Base-by-base conservation (phyloP, 495 filamentous ascomycete species). In the Hypomontagnella submonticulosa region DNA sequence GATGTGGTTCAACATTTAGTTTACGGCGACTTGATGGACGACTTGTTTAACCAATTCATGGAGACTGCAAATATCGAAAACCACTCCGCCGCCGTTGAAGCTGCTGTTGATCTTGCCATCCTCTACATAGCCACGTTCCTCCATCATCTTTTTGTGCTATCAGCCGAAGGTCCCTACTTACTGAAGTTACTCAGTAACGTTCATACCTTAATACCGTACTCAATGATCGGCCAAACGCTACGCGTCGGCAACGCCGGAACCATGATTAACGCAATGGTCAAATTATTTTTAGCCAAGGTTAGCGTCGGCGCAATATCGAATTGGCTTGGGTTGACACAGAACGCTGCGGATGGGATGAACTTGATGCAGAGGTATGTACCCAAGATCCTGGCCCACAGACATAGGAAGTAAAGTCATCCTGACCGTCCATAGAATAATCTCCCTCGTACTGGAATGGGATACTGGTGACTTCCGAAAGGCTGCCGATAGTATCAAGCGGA, bases 321-420 rank as follows among this genome's bases (percentile, higher is more conserved):
- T 64, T 90, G 87, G 87, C 76, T 90, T 43, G 87, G 88, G 0
- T 46, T 84, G 23, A 89, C 83, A 0, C 77, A 82, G 30, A 81
- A 80, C 15, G 79, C 82, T 6, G 81, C 89, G 59, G 85, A 89
- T 53, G 88, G 88, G 59, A 88, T 89, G 87, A 90, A 90, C 66
- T 54, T 90, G 32, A 69, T 90, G 48, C 88, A 90, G 70, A 79
- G 84, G 84, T 84, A 73, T 12, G 73, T 66, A n/a, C 11, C 27
- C 18, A 5, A 7, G 5, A 37, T 23, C 10, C 6, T 27, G 2
- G 2, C 23, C 6, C 23, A 6, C 6, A 27, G 23, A 27, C 6
- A 27, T 7, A 10, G 11, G 0, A 23, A 18, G 12, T 2, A 27
- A n/a, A 57, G 8, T 27, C 9, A 16, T 16, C 10, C 58, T 73